Evolutionary conservation across 2,329 filamentous ascomycete species (phyloP), one percentile per base, ranked within the genome.

Genomic region (Ophiocordyceps polyrhachis-furcata): DNA sequence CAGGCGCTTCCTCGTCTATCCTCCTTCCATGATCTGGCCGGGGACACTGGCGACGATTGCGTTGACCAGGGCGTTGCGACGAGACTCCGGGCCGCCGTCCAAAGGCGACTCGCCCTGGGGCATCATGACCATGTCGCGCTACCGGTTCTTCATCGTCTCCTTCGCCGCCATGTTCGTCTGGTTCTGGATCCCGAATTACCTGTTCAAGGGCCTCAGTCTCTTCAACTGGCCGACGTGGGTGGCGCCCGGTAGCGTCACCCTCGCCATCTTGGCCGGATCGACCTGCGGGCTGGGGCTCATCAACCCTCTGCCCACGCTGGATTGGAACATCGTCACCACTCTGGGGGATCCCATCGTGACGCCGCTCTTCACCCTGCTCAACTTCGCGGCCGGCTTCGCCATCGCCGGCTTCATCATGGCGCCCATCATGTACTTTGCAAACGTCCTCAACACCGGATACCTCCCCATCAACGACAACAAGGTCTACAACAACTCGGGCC

Each of bases 401-500:
- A 47, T 76, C 17, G 65, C 69, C 19, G 73, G 72, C 2, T 64
- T 76, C 46, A 52, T 76, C 2, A 45, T 71, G 13, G 69, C 68
- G 49, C 62, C 76, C n/a, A 40, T 56, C 7, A 41, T 72, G 25
- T 66, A 68, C 41, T 72, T 70, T 48, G 61, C 59, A 1, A 69
- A 69, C 20, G 60, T 63, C 0, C 60, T 65, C 56, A 63, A 69
- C 49, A 63, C 69, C 0, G 67, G 71, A 3, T 76, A 74, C 46
- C 55, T 79, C 15, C 73, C 74, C 0, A 64, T 78, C 45, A 68
- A 73, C 29, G 67, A 67, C 12, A 69, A 71, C 20, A 62, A 66
- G 41, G 67, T 67, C 0, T 78, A 70, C 47, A 73, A 79, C 56
- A 78, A 78, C 47, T 73, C 66, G 0, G 73, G 69, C 12, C 52